Evolutionary conservation across 208 protist genomes (phyloP), one percentile per base, ranked within the genome.

Genomic region (Trypanosoma theileri): DNA sequence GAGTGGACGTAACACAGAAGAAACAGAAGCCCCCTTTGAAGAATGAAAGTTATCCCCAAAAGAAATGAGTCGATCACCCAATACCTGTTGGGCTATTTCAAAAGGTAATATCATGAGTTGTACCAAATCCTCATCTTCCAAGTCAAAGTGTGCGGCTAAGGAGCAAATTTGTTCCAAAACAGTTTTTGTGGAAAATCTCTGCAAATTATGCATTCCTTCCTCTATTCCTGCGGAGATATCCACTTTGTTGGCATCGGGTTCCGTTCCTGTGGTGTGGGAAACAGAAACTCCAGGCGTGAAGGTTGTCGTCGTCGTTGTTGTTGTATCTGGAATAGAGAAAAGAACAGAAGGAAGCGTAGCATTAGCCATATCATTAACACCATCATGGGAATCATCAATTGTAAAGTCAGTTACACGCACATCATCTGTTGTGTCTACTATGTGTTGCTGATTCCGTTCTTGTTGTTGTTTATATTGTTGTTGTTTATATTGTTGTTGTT

Each of bases 71-170:
- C 12, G 12, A 16, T 11, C 24, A 41, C 26, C 19, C n/a, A 57
- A 2, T 10, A 57, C 53, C 9, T 57, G 4, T 13, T 57, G 22
- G 1, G 22, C 53, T 1, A 57, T 9, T 31, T 57, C 53, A 57
- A 57, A 57, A 40, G 26, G 22, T 35, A 57, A 17, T 35, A 57
- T 40, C 53, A 57, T 57, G 9, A 57, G n/a, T 41, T 57, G 31
- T 17, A 35, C 11, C 16, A 57, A 16, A 35, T 57, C 53, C 11
- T 57, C 53, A 35, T 35, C 13, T 40, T 40, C 24, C 7, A 57
- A 35, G n/a, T 35, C 31, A 24, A 57, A 31, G 13, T 57, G 53
- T 35, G 53, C 53, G 1, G 24, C 53, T 35, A 57, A 35, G 16
- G 53, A 57, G 16, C 53, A 57, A 35, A 57, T 40, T 4, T 57